These are phyloP conservation scores for Trametes coccinea DNA, from an alignment of 768 basidiomycete species.

Conservation along the genomic window DNA sequence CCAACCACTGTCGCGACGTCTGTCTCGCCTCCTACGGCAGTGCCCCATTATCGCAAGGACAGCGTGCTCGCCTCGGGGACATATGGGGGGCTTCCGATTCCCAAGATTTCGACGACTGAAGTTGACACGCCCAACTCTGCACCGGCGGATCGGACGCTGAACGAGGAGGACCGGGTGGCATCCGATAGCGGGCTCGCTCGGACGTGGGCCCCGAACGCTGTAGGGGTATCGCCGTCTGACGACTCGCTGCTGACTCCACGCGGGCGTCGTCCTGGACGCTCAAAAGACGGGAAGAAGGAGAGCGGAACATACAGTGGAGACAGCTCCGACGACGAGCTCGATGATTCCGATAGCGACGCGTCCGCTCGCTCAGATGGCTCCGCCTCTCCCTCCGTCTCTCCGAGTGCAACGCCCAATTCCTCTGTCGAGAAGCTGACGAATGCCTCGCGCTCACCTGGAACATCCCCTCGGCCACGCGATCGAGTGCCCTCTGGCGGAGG, in stretches of 20 bases:
- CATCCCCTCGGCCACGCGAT: neutral
- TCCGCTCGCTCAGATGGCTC: slow-evolving; percentile 38
- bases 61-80: slow-evolving; percentile 23
- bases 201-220: slow-evolving; percentile 7
- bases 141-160: neutral
- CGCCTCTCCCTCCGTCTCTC: slow-evolving; percentile 34
- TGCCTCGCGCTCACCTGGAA: neutral
- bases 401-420: slow-evolving; percentile 16
- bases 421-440: slow-evolving; percentile 12
- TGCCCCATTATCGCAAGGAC: slow-evolving; percentile 15
- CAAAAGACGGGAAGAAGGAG: slow-evolving; percentile 5
- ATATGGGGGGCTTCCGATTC: slow-evolving; percentile 50
- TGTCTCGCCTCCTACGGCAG: neutral
- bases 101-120: slow-evolving; percentile 53
- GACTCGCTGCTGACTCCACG: slow-evolving; percentile 35
- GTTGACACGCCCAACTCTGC: slow-evolving; percentile 40
- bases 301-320: slow-evolving; percentile 19
- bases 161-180: neutral
- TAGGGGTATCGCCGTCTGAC: slow-evolving; percentile 25
- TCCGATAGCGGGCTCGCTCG: neutral
- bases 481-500: neutral
- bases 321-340: slow-evolving; percentile 28
- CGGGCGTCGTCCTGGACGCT: slow-evolving; percentile 20
- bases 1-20: slow-evolving; percentile 28
- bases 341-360: slow-evolving; percentile 30